Percentiles rank a stretch among this genome's conserved stretches.
Conservation (phyloP, 1,284 basidiomycete species). For the Amylostereum areolatum region DNA sequence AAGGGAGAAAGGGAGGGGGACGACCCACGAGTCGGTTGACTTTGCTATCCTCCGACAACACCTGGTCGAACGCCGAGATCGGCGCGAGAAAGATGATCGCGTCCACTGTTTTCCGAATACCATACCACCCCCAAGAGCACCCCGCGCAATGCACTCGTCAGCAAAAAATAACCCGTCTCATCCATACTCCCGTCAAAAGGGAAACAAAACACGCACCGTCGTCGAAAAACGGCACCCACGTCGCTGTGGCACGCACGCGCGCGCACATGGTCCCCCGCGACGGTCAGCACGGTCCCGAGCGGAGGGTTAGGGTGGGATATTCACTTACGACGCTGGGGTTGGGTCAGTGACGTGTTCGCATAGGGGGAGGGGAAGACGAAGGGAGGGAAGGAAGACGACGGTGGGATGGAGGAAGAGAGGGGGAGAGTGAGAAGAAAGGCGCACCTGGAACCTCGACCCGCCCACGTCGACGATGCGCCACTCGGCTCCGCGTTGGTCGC, state of each 20-base stretch:
- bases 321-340: no score
- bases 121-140: no score
- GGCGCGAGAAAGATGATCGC: constrained; percentile 80
- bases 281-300: no score
- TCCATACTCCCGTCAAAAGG: not conserved
- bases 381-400: constrained; percentile 15
- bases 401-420: constrained; percentile 4
- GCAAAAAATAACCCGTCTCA: constrained; percentile 1
- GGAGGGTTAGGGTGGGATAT: no score
- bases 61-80: constrained; percentile 76
- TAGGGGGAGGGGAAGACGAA: not conserved
- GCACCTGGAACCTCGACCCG: constrained; percentile 66
- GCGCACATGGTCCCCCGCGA: not conserved
- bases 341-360: no score
- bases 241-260: constrained; percentile 26
- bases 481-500: constrained; percentile 64
- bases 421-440: constrained; percentile 19
- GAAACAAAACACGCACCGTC: constrained; percentile 41
- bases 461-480: constrained; percentile 80
- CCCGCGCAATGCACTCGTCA: constrained; percentile 20
- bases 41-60: constrained; percentile 59
- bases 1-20: constrained; percentile 10
- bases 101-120: constrained; percentile 27
- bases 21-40: constrained; percentile 61
- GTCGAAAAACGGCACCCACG: constrained; percentile 74